A percentile compares a stretch with the other conserved stretches of the same genome.
Evolutionary conservation across 1,284 basidiomycete genomes (phyloP).

Genomic region (Ustilago hordei): DNA sequence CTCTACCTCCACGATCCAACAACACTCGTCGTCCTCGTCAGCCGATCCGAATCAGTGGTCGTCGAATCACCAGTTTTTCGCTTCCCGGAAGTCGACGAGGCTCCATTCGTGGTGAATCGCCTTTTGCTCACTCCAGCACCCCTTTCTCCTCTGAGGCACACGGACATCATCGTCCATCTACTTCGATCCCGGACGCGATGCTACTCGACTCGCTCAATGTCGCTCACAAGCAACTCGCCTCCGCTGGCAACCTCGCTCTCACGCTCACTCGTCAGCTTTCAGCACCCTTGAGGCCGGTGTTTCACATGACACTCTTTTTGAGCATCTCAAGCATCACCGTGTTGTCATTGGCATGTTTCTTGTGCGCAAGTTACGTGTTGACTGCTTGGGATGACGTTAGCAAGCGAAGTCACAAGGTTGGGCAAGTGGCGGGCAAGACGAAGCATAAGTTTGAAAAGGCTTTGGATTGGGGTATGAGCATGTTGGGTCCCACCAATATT

Average conservation of each 20-base stretch:
- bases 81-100: conserved; percentile 48
- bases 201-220: conserved; percentile 53
- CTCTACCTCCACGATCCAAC: conserved; percentile 44
- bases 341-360: conserved; percentile 50
- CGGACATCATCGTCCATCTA: conserved; percentile 21
- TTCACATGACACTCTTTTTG: conserved; percentile 58
- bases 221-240: conserved; percentile 57
- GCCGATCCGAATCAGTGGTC: conserved; percentile 26
- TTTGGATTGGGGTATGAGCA: conserved; percentile 45
- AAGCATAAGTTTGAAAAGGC: conserved; percentile 38
- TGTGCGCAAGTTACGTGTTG: conserved; percentile 57
- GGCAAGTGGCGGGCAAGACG: conserved; percentile 37
- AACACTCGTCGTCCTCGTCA: conserved; percentile 40
- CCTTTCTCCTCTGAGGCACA: neutral
- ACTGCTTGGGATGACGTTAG: conserved; percentile 61
- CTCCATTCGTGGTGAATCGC: conserved; percentile 40
- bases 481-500: conserved; percentile 32
- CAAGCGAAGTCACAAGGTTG: conserved; percentile 40
- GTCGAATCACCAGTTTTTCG: conserved; percentile 44
- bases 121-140: conserved; percentile 1
- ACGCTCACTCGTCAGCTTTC: conserved; percentile 58
- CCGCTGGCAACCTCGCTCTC: conserved; percentile 55
- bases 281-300: conserved; percentile 53
- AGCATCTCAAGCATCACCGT: conserved; percentile 60
- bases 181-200: conserved; percentile 42